Percentiles rank a stretch among this genome's conserved stretches.
Conservation (phyloP, 1,139 yeast species). For the Pichia sp. region DNA sequence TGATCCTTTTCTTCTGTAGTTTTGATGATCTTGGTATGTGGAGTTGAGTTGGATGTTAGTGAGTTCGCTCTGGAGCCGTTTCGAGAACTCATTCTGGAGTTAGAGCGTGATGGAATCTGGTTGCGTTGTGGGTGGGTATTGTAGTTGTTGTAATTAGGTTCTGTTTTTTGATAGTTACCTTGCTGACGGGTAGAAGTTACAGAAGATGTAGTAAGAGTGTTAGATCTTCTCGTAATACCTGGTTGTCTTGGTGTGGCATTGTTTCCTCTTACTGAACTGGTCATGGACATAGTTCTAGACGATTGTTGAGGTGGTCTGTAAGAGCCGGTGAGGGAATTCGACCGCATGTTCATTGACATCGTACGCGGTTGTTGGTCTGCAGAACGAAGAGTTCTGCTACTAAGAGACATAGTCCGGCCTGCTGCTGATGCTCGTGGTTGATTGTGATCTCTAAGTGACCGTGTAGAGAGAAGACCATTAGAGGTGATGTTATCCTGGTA, state of each 20-base stretch:
- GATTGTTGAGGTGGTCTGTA: background rate
- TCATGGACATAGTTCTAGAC: slow-evolving; percentile 14
- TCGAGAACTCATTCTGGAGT: no score
- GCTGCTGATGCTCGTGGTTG: slow-evolving; percentile 2
- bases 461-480: slow-evolving; percentile 7
- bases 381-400: slow-evolving; percentile 13
- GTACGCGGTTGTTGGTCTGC: slow-evolving; percentile 16
- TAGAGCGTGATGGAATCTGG: background rate
- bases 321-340: background rate
- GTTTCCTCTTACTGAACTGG: slow-evolving; percentile 4
- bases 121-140: background rate
- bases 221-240: slow-evolving; percentile 3
- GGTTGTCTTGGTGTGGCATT: background rate
- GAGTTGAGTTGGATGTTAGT: slow-evolving; percentile 19
- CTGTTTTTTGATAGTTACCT: no score
- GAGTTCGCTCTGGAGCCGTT: slow-evolving; percentile 22
- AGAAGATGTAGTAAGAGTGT: slow-evolving; percentile 15
- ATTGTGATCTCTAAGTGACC: slow-evolving; percentile 2
- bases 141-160: background rate
- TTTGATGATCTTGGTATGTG: slow-evolving; percentile 24
- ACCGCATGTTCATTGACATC: slow-evolving; percentile 22
- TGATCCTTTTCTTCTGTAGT: slow-evolving; percentile 25
- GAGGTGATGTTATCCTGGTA: slow-evolving; percentile 7
- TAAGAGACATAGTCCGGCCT: slow-evolving; percentile 23
- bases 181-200: background rate